Conservation (phyloP, 495 filamentous ascomycete species). For the Penicillium ochrochloron region DNA sequence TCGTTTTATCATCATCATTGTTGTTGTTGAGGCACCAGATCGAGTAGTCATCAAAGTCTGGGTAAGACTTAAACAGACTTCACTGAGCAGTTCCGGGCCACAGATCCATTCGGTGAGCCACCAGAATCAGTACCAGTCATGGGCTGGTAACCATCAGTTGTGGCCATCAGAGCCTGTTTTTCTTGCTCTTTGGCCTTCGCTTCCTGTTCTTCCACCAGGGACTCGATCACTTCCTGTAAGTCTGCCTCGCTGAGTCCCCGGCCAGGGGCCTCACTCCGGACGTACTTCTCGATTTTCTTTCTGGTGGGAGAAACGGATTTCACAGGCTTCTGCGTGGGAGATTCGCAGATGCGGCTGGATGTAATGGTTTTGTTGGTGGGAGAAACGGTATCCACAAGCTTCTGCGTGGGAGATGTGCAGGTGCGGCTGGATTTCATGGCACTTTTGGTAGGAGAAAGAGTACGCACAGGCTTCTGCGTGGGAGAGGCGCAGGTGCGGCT, state of each 20-base stretch:
- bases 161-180: background rate
- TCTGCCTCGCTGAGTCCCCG: background rate
- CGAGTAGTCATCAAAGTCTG: background rate
- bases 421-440: background rate
- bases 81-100: background rate
- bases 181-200: background rate
- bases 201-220: background rate
- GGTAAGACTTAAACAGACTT: background rate
- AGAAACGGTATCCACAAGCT: background rate
- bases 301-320: no score
- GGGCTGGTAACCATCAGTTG: background rate
- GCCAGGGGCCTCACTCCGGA: background rate
- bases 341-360: background rate
- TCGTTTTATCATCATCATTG: no score
- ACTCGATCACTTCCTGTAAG: background rate
- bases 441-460: background rate
- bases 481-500: constrained; percentile 1
- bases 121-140: background rate
- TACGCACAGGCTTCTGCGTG: background rate
- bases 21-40: background rate
- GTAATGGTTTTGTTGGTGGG: background rate
- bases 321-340: background rate
- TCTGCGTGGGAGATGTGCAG: background rate
- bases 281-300: background rate
- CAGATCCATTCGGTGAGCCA: background rate